Percentiles rank a stretch among this genome's conserved stretches.
These are phyloP conservation scores for Creolimax fragrantissima DNA, from an alignment of 78 protist species.

Conservation along the genomic window DNA sequence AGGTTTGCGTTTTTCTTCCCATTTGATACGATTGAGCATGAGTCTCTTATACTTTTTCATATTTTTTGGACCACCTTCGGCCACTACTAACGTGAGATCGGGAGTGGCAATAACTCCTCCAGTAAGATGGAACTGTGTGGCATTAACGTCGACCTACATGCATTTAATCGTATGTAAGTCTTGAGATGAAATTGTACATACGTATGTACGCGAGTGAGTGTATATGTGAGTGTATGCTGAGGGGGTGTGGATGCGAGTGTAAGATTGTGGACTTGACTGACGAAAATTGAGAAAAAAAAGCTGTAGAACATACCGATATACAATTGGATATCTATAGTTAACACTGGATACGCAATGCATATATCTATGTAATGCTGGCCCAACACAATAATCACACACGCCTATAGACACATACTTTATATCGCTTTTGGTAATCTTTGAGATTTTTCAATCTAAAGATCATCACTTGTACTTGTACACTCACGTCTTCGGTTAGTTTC, in stretches of 20 bases:
- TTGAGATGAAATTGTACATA: not conserved
- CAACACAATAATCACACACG: too few relatives aligned
- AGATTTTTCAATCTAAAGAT: not conserved
- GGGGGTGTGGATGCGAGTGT: not conserved
- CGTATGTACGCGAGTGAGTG: not conserved
- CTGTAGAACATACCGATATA: too few relatives aligned
- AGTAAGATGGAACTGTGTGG: not conserved
- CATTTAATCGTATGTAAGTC: not conserved
- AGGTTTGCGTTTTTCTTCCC: not conserved
- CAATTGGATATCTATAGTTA: too few relatives aligned
- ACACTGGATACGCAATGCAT: too few relatives aligned
- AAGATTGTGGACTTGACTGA: too few relatives aligned
- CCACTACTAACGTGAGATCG: not conserved
- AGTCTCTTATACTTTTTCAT: not conserved
- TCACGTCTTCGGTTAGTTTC: constrained; percentile 10
- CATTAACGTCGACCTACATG: not conserved
- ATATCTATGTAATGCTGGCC: too few relatives aligned
- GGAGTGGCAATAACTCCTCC: not conserved
- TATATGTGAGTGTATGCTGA: not conserved
- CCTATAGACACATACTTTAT: not conserved
- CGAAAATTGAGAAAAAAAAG: too few relatives aligned
- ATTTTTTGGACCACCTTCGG: not conserved
- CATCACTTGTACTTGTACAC: not conserved
- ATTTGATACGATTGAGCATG: not conserved
- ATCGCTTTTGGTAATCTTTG: not conserved